Evolutionary conservation across 2,329 filamentous ascomycete genomes (phyloP), one percentile per base, ranked within the genome.

Genomic region (Ophiostoma sp.): DNA sequence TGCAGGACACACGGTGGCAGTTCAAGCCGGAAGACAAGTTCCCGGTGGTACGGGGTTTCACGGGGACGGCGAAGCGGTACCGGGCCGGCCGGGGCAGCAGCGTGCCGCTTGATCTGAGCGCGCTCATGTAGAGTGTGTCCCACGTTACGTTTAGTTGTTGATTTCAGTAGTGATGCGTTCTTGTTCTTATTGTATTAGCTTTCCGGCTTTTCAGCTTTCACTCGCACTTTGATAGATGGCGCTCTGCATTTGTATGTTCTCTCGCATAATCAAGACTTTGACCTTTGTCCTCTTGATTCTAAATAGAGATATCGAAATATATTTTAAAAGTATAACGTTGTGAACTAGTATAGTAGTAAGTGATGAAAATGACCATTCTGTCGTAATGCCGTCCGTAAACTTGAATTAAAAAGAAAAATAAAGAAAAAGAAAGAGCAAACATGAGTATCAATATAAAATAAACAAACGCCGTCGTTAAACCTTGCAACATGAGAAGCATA

Each of bases 41-140:
- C 66, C 94, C 95, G 0, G 94, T 93, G 75, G 94, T 94, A 31
- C 85, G 94, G 76, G 88, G 91, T 1, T 97, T 96, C 77, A 80
- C 84, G 1, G 90, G 90, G n/a, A 88, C 87, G 3, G 81, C 85
- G 27, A 93, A 90, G 78, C 88, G 87, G 77, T 99, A 98, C 79
- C 85, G 94, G 73, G 95, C 95, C 48, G 95, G 95, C 10, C 87
- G 94, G 77, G 94, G 93, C 41, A 97, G 93, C 81, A 97, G 92
- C 82, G 94, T 98, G 74, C 95, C 95, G 39, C 82, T 98, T 75
- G 92, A 98, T 82, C 80, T 99, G 77, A 87, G 83, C 74, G 83
- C 69, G 41, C 67, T 74, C 13, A 44, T 54, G 20, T 72, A 67
- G 39, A 23, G 13, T 17, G 41, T 33, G 41, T 20, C 1, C 23